Percentiles rank a stretch among this genome's conserved stretches.
Conservation (phyloP, 208 protist species). For the Strigomonas culicis region DNA sequence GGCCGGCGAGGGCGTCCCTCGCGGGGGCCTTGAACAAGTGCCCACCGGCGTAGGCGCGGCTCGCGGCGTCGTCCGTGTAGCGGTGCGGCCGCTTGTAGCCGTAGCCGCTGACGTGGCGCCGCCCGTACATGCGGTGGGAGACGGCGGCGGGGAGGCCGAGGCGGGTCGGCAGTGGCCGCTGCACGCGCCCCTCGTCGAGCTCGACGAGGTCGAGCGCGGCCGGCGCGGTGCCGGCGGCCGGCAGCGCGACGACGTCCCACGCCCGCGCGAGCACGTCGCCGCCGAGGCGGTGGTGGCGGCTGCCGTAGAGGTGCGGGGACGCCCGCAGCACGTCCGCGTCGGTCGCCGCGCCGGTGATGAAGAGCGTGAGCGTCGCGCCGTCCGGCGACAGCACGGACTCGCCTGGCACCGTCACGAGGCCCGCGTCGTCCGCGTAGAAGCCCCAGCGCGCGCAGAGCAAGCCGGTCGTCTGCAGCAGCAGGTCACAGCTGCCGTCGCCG, state of each 20-base stretch:
- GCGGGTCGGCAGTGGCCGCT: conserved; percentile 63
- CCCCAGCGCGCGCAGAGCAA: conserved; percentile 85
- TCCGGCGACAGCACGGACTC: conserved; percentile 67
- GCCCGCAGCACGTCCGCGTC: conserved; percentile 56
- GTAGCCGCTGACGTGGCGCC: conserved; percentile 73
- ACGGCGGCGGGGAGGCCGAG: conserved; percentile 52
- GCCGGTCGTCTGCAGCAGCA: conserved; percentile 68
- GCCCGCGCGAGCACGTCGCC: conserved; percentile 59
- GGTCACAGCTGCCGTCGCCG: conserved; percentile 75
- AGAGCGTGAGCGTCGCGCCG: conserved; percentile 49
- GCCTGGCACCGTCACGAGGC: conserved; percentile 60
- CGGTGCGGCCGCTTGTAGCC: conserved; percentile 73
- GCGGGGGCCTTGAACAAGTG: conserved; percentile 65
- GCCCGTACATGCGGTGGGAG: conserved; percentile 71
- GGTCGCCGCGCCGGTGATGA: conserved; percentile 38
- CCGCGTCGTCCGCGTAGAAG: conserved; percentile 87
- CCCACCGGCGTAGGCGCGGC: conserved; percentile 56
- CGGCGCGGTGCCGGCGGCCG: conserved; percentile 10
- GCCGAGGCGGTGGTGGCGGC: conserved; percentile 78
- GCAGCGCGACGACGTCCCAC: conserved; percentile 73
- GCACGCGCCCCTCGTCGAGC: conserved; percentile 46
- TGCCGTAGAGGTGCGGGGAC: conserved; percentile 71
- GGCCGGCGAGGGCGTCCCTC: conserved; percentile 36
- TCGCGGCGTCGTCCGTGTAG: conserved; percentile 66
- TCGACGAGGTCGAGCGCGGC: conserved; percentile 60